Evolutionary conservation across 1,139 yeast species (phyloP).

Genomic region (Geotrichum siamense): DNA sequence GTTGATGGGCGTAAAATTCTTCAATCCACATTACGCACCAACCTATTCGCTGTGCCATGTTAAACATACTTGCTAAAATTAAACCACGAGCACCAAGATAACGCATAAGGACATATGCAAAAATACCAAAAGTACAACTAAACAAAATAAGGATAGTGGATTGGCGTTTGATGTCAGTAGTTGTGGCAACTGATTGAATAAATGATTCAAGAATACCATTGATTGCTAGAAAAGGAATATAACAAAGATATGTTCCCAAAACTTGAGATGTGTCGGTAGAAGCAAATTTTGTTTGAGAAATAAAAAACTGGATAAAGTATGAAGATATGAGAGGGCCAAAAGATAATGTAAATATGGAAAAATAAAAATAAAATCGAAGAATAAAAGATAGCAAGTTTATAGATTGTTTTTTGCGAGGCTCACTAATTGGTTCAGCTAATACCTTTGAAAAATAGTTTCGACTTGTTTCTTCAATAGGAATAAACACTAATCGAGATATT

Average conservation of each 20-base stretch:
- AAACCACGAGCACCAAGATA: conserved; percentile 35
- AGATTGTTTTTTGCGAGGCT: conserved; percentile 37
- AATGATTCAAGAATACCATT: conserved; percentile 90
- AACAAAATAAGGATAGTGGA: conserved; percentile 33
- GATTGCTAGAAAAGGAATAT: conserved; percentile 77
- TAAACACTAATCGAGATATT: conserved; percentile 72
- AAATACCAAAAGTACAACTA: conserved; percentile 32
- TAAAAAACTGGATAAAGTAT: conserved; percentile 40
- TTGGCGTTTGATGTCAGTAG: conserved; percentile 52
- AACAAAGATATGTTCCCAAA: conserved; percentile 64
- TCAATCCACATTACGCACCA: conserved; percentile 34
- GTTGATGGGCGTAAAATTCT: conserved; percentile 20
- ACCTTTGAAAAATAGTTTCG: conserved; percentile 47
- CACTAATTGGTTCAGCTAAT: conserved; percentile 9
- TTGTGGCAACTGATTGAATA: conserved; percentile 70
- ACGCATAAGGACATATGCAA: conserved; percentile 34
- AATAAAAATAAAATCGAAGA: conserved; percentile 46
- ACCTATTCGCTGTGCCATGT: conserved; percentile 34
- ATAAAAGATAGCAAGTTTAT: conserved; percentile 44
- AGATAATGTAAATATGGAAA: conserved; percentile 45
- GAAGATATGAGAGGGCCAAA: conserved; percentile 57
- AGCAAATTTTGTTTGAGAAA: conserved; percentile 52
- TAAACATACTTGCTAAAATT: conserved; percentile 38
- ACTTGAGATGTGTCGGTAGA: conserved; percentile 47
- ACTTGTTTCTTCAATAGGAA: conserved; percentile 85